Conservation (phyloP, 805 yeast genomes). For the Danielozyma ontarioensis region DNA sequence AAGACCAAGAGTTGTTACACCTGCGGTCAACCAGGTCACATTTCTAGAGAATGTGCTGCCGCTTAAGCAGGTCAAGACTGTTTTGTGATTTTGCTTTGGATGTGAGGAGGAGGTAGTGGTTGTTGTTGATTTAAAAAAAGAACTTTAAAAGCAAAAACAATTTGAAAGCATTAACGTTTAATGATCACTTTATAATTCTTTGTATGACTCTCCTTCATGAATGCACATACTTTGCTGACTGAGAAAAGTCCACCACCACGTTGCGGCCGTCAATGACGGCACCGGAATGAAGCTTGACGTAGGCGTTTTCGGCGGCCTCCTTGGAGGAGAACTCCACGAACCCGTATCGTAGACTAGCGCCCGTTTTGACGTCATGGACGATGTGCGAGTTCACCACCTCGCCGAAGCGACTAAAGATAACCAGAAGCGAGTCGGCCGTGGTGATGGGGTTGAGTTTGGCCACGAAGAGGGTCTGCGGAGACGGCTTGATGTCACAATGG, state of each 20-base stretch:
- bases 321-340: conserved; percentile 52
- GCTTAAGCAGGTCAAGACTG: no score
- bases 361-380: conserved; percentile 42
- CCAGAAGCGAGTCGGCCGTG: conserved; percentile 46
- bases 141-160: no score
- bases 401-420: conserved; percentile 63
- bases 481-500: conserved; percentile 51
- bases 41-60: conserved; percentile 67
- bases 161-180: background rate
- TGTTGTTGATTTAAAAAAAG: background rate
- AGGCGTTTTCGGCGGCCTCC: conserved; percentile 56
- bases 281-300: conserved; percentile 49
- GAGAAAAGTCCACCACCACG: conserved; percentile 66
- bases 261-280: conserved; percentile 55
- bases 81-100: background rate
- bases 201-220: background rate
- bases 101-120: conserved; percentile 1
- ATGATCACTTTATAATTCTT: background rate
- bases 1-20: conserved; percentile 61
- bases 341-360: conserved; percentile 54
- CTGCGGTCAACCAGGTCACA: conserved; percentile 80
- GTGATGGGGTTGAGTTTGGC: conserved; percentile 64
- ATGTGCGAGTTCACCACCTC: conserved; percentile 46
- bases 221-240: conserved; percentile 13
- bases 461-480: conserved; percentile 57